phyloP scores from a whole-genome alignment of 2,329 filamentous ascomycete genomes.

The Apiospora pterosperma region DNA sequence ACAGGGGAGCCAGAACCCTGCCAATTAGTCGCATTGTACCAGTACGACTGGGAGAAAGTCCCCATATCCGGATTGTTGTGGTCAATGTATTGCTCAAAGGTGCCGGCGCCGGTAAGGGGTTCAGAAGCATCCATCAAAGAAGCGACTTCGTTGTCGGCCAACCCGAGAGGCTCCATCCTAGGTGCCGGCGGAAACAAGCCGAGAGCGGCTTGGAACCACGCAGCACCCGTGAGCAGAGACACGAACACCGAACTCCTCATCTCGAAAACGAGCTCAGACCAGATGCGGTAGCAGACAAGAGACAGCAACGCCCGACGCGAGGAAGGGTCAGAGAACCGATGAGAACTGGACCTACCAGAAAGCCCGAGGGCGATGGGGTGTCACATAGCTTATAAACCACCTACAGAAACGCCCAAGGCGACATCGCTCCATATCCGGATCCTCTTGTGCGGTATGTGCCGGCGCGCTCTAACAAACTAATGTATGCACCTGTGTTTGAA shows the following conservation, averaged over 20 bases:
- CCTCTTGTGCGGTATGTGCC: background rate
- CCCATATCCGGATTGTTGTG: slow-evolving; percentile 53
- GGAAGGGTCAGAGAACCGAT: background rate
- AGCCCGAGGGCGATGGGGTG: background rate
- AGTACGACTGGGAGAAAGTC: slow-evolving; percentile 50
- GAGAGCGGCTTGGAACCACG: slow-evolving; percentile 11
- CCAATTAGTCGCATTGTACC: slow-evolving; percentile 48
- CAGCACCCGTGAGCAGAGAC: slow-evolving; percentile 7
- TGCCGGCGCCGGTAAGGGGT: slow-evolving; percentile 13
- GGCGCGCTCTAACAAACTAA: background rate
- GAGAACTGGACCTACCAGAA: background rate
- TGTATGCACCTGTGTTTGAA: background rate
- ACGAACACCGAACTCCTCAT: slow-evolving; percentile 12
- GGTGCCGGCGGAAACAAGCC: slow-evolving; percentile 16
- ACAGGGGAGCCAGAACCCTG: slow-evolving; percentile 52
- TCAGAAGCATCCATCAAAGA: slow-evolving; percentile 13
- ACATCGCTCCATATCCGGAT: background rate
- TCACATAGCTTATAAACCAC: background rate
- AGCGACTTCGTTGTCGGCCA: slow-evolving; percentile 11
- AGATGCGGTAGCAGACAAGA: background rate
- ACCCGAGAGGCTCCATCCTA: slow-evolving; percentile 11
- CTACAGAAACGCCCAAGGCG: background rate
- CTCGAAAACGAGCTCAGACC: background rate
- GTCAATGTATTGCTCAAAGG: slow-evolving; percentile 56
- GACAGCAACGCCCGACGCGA: background rate